A percentile compares a stretch with the other conserved stretches of the same genome.
Evolutionary conservation across 495 filamentous ascomycete species (phyloP).

Genomic region (Podospora bellae-mahoneyi): DNA sequence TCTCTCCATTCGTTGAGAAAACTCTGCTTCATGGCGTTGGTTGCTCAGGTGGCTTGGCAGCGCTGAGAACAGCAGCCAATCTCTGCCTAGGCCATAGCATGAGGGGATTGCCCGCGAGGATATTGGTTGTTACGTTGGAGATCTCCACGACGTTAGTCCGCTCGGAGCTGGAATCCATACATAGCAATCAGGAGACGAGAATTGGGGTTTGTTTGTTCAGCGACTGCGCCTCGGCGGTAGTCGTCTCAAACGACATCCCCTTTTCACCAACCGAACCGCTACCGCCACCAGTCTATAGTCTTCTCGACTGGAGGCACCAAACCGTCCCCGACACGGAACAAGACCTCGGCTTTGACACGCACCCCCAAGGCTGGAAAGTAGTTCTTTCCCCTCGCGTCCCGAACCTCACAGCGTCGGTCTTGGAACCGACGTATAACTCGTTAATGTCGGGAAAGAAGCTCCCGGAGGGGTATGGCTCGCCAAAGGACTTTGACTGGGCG

Average conservation of each 20-base stretch:
- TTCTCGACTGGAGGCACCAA: slow-evolving; percentile 58
- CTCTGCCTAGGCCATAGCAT: slow-evolving; percentile 55
- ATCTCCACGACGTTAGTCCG: slow-evolving; percentile 56
- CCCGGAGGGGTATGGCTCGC: slow-evolving; percentile 37
- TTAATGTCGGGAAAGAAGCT: slow-evolving; percentile 38
- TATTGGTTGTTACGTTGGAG: slow-evolving; percentile 60
- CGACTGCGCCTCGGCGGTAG: slow-evolving; percentile 58
- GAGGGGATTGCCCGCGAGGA: slow-evolving; percentile 50
- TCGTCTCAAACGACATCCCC: slow-evolving; percentile 56
- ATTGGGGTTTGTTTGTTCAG: slow-evolving; percentile 61
- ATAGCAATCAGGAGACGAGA: slow-evolving; percentile 49
- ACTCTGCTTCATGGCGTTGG: slow-evolving; percentile 61
- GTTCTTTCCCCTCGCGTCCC: slow-evolving; percentile 57
- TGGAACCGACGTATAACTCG: slow-evolving; percentile 48
- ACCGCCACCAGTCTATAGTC: slow-evolving; percentile 46
- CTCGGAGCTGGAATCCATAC: slow-evolving; percentile 55
- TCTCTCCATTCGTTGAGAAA: slow-evolving; percentile 51
- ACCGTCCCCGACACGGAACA: slow-evolving; percentile 53
- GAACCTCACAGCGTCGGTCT: slow-evolving; percentile 44
- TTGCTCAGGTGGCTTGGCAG: slow-evolving; percentile 61
- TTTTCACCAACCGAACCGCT: slow-evolving; percentile 55
- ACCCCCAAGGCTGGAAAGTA: slow-evolving; percentile 60
- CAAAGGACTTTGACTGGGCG: slow-evolving; percentile 63
- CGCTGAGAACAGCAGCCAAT: slow-evolving; percentile 59
- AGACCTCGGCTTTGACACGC: slow-evolving; percentile 59